A percentile compares a stretch with the other conserved stretches of the same genome.
Conservation (phyloP, 2,329 filamentous ascomycete species). For the Verticillium zaregamsianum region DNA sequence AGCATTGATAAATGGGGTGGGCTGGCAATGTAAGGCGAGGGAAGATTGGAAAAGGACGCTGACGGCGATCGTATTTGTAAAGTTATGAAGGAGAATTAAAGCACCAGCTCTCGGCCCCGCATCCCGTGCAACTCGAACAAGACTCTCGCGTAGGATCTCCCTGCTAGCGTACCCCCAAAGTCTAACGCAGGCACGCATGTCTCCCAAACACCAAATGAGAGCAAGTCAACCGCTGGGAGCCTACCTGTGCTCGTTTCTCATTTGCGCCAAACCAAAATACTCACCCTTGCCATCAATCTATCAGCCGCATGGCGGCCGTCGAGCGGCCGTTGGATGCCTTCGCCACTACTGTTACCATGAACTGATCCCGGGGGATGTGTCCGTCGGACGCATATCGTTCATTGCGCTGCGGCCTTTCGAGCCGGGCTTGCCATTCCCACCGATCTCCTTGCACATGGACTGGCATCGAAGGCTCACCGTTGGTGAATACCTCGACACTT, state of each 20-base stretch:
- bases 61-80: not conserved
- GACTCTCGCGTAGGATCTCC: not conserved
- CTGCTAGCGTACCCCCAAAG: not conserved
- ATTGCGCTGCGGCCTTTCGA: not conserved
- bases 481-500: not conserved
- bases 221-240: too few species aligned
- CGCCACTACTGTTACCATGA: conserved; percentile 5
- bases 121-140: not conserved
- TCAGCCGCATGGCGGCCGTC: not conserved
- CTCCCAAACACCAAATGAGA: not conserved
- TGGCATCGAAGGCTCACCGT: not conserved
- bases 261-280: too few species aligned
- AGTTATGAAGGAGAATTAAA: not conserved
- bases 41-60: not conserved
- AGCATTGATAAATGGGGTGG: not conserved
- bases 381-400: conserved; percentile 4
- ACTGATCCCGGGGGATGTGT: conserved; percentile 1
- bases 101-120: not conserved
- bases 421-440: conserved; percentile 1
- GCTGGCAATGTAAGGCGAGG: not conserved
- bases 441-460: not conserved
- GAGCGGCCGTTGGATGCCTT: not conserved
- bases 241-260: too few species aligned
- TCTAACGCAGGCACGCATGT: not conserved
- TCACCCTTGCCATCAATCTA: not conserved